phyloP scores from a whole-genome alignment of 441 rosid genomes.

The Erodium trifolium region DNA sequence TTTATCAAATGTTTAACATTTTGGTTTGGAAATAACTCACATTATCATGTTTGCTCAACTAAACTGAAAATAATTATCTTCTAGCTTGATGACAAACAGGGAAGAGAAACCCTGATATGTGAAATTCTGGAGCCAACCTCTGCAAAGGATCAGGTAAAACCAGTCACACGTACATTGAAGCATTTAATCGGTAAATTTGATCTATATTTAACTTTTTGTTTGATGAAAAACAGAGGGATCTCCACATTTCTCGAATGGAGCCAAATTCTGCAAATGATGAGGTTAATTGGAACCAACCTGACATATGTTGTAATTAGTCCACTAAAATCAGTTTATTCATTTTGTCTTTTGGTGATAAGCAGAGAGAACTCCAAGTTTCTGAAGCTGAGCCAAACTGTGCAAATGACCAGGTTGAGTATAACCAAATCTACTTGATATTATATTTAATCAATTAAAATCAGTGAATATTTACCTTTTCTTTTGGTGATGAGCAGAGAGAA shows the following conservation, averaged over 20 bases:
- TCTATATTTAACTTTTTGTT: neutral
- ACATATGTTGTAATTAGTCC: no score
- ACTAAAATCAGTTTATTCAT: no score
- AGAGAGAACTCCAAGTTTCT: neutral
- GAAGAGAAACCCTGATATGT: neutral
- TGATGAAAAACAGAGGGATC: slow-evolving; percentile 7
- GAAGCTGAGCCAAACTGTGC: neutral
- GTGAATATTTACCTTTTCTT: neutral
- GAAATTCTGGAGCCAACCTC: neutral
- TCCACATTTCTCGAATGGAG: neutral
- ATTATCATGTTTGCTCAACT: slow-evolving; percentile 2
- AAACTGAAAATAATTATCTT: neutral
- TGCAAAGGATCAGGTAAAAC: neutral
- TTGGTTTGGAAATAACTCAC: neutral
- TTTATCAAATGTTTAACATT: neutral
- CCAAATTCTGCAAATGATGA: no score
- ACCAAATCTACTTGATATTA: neutral
- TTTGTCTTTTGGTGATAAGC: no score
- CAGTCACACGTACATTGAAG: neutral
- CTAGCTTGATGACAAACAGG: neutral
- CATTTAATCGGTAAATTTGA: neutral
- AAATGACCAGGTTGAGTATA: neutral
- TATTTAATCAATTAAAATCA: neutral
- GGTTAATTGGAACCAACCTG: no score
- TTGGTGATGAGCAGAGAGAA: neutral